Evolutionary conservation across 164 flowering plant species (phyloP).

Genomic region (Litsea cubeba): DNA sequence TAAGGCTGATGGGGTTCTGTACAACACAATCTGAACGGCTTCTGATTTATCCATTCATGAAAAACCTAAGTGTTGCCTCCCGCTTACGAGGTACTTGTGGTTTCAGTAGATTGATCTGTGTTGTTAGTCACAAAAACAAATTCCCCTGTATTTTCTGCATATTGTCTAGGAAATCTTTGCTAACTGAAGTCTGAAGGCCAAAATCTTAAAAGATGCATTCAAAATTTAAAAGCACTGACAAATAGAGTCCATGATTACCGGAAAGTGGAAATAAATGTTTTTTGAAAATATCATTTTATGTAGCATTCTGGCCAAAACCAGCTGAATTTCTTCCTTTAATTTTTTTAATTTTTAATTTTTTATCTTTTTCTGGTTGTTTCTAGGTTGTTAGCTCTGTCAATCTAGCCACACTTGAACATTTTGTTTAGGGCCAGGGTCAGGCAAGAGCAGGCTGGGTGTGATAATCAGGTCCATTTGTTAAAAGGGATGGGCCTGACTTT

Average conservation of each 20-base stretch:
- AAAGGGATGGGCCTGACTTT: too few species aligned
- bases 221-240: neutral
- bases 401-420: too few species aligned
- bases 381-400: too few species aligned
- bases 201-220: neutral
- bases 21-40: constrained; percentile 89
- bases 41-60: constrained; percentile 91
- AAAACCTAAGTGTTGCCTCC: constrained; percentile 83
- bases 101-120: neutral
- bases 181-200: neutral
- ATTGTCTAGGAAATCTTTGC: neutral
- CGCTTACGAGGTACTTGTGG: constrained; percentile 65
- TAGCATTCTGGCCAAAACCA: too few species aligned
- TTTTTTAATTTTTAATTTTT: too few species aligned
- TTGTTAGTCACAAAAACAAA: neutral
- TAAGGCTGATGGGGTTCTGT: constrained; percentile 86
- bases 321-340: too few species aligned
- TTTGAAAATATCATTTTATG: too few species aligned
- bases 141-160: neutral
- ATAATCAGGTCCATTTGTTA: too few species aligned
- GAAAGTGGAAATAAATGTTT: neutral
- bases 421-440: too few species aligned
- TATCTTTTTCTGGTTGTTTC: too few species aligned
- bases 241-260: neutral
- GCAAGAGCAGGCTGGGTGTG: too few species aligned